A percentile compares a stretch with the other conserved stretches of the same genome.
Conservation (phyloP, 768 basidiomycete species). For the Trametes cubensis region DNA sequence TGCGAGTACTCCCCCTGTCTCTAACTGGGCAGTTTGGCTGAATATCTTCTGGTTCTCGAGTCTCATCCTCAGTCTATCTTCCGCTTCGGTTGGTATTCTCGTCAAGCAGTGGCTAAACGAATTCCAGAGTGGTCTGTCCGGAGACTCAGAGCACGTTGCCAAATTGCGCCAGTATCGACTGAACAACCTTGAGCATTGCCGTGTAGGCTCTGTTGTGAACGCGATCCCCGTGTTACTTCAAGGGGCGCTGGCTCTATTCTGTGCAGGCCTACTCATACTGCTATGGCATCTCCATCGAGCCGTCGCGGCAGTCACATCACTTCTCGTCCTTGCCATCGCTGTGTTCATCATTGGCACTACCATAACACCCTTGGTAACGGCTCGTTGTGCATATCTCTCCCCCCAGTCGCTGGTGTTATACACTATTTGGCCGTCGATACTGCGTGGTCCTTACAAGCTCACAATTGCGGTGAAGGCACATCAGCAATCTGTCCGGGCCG, state of each 20-base stretch:
- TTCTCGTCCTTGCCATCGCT: not conserved
- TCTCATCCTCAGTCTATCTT: slow-evolving; percentile 29
- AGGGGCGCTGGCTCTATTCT: slow-evolving; percentile 25
- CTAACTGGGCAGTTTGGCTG: slow-evolving; percentile 14
- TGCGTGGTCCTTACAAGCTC: too few relatives aligned
- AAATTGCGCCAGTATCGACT: slow-evolving; percentile 24
- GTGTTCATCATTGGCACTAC: not conserved
- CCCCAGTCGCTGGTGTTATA: not conserved
- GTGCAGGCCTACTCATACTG: slow-evolving; percentile 23
- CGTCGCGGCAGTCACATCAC: slow-evolving; percentile 9
- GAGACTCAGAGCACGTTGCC: slow-evolving; percentile 1
- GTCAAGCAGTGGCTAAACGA: too few relatives aligned
- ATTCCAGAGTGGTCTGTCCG: not conserved
- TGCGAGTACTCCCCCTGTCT: not conserved
- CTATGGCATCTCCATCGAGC: slow-evolving; percentile 17
- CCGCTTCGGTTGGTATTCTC: too few relatives aligned
- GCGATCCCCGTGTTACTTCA: slow-evolving; percentile 27
- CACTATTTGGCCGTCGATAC: too few relatives aligned
- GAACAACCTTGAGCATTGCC: slow-evolving; percentile 23
- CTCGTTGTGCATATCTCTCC: slow-evolving; percentile 6
- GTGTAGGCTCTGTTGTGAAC: slow-evolving; percentile 18
- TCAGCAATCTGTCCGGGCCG: too few relatives aligned
- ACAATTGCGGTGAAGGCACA: too few relatives aligned
- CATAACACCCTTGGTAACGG: not conserved
- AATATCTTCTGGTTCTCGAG: slow-evolving; percentile 33